Conservation (phyloP, 257 asterid species). For the Salvia rosmarinus region DNA sequence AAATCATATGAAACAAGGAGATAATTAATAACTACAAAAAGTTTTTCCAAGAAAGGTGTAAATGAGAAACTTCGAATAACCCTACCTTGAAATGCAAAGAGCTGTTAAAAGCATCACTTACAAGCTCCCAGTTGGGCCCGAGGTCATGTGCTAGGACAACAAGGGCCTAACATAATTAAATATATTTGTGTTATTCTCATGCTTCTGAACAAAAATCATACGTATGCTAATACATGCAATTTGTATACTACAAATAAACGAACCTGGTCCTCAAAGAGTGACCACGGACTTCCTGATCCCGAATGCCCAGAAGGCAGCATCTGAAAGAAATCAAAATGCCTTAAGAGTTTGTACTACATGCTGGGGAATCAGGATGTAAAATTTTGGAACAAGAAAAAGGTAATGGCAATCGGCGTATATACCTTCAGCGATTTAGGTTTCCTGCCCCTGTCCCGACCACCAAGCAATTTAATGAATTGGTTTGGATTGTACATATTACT, state of each 20-base stretch:
- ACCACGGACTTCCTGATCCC: conserved; percentile 83
- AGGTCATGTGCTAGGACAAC: conserved; percentile 96
- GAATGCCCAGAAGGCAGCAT: conserved; percentile 68
- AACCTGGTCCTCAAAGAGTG: conserved; percentile 94
- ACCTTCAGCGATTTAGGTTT: conserved; percentile 81
- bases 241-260: conserved; percentile 28
- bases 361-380: conserved; percentile 22
- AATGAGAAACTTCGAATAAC: conserved; percentile 7
- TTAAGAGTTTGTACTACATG: conserved; percentile 25
- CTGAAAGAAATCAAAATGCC: conserved; percentile 53
- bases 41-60: conserved; percentile 23
- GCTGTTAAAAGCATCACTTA: conserved; percentile 90
- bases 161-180: conserved; percentile 66
- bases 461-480: conserved; percentile 70
- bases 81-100: conserved; percentile 89
- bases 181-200: conserved; percentile 19
- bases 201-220: conserved; percentile 6
- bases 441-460: conserved; percentile 87
- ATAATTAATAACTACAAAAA: conserved; percentile 5
- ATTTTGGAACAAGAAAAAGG: conserved; percentile 12
- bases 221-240: conserved; percentile 16
- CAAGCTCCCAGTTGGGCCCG: conserved; percentile 99
- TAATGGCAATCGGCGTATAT: conserved; percentile 33
- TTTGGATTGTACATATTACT: conserved; percentile 83
- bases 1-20: conserved; percentile 10